A percentile compares a stretch with the other conserved stretches of the same genome.
These are phyloP conservation scores for Aureoboletus auriporus DNA, from an alignment of 768 basidiomycete genomes.

Conservation along the genomic window DNA sequence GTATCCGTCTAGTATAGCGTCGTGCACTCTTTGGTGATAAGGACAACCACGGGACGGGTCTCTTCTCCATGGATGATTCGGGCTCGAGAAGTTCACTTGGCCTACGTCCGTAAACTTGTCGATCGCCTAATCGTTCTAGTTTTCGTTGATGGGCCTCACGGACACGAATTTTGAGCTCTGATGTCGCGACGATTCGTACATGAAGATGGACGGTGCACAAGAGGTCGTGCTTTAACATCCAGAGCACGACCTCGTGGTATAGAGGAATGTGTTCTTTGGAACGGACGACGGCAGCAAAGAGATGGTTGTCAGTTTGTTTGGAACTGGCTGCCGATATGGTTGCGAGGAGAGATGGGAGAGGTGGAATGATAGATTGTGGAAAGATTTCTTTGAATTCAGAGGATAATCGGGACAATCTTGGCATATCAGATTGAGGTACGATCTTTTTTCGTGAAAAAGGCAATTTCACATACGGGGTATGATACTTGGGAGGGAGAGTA, in stretches of 20 bases:
- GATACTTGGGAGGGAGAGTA: constrained; percentile 62
- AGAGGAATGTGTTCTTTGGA: constrained; percentile 60
- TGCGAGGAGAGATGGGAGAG: constrained; percentile 71
- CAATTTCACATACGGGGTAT: constrained; percentile 48
- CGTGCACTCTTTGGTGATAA: constrained; percentile 53
- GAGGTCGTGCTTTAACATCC: constrained; percentile 88
- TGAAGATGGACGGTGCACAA: constrained; percentile 82
- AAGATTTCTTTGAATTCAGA: constrained; percentile 62
- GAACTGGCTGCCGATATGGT: constrained; percentile 67
- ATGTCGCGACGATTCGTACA: constrained; percentile 77
- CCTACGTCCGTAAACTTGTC: constrained; percentile 20
- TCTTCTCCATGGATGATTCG: constrained; percentile 17
- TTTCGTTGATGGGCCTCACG: constrained; percentile 39
- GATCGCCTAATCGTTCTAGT: constrained; percentile 25
- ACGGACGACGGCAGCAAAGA: constrained; percentile 75
- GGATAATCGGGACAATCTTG: constrained; percentile 40
- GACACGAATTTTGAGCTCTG: constrained; percentile 71
- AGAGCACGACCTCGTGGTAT: constrained; percentile 81
- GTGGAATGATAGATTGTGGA: constrained; percentile 53
- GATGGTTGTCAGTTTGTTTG: constrained; percentile 64
- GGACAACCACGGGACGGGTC: constrained; percentile 42
- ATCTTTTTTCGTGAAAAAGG: not conserved
- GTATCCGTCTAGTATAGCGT: constrained; percentile 40
- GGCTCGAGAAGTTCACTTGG: constrained; percentile 15
- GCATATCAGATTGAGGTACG: not conserved